These are phyloP conservation scores for Gracilaria vermiculophylla DNA, from an alignment of 23 red algal genomes.

Conservation along the genomic window DNA sequence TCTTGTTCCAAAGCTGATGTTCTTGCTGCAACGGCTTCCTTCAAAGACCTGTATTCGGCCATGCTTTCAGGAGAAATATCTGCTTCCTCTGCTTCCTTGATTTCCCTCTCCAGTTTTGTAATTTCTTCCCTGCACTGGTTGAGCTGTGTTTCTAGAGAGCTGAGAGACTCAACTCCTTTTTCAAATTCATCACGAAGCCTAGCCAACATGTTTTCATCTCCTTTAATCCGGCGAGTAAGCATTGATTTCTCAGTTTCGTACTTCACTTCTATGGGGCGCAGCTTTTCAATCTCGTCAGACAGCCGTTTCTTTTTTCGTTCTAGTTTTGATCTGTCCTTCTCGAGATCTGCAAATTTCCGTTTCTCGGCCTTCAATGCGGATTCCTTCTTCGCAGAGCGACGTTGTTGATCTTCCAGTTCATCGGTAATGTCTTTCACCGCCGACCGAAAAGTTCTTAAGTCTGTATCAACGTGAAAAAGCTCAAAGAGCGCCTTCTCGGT, in stretches of 20 bases:
- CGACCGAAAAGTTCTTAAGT: slow-evolving; percentile 24
- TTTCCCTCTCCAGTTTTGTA: slow-evolving; percentile 26
- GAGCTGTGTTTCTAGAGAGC: slow-evolving; percentile 25
- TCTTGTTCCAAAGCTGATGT: slow-evolving; percentile 70
- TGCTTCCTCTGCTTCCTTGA: slow-evolving; percentile 61
- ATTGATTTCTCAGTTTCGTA: slow-evolving; percentile 44
- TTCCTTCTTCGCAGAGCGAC: slow-evolving; percentile 46
- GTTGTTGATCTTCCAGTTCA: slow-evolving; percentile 58
- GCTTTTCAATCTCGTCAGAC: slow-evolving; percentile 67
- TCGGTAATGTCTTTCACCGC: slow-evolving; percentile 40
- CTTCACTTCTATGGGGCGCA: slow-evolving; percentile 44
- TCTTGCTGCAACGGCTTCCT: slow-evolving; percentile 56
- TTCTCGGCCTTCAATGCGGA: slow-evolving; percentile 49
- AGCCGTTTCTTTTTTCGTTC: slow-evolving; percentile 48
- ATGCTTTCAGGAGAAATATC: slow-evolving; percentile 54
- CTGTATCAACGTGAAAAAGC: slow-evolving; percentile 78
- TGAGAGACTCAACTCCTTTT: background rate
- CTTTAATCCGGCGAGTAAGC: slow-evolving; percentile 60
- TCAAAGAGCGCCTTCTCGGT: slow-evolving; percentile 77
- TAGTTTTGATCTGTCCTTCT: slow-evolving; percentile 44
- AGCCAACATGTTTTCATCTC: slow-evolving; percentile 53
- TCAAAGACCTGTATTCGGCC: slow-evolving; percentile 72
- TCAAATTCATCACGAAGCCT: slow-evolving; percentile 44
- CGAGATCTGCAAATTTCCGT: slow-evolving; percentile 28
- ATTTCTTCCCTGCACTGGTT: slow-evolving; percentile 9